Conservation (phyloP, 257 asterid species). For the Jacaranda copaia region DNA sequence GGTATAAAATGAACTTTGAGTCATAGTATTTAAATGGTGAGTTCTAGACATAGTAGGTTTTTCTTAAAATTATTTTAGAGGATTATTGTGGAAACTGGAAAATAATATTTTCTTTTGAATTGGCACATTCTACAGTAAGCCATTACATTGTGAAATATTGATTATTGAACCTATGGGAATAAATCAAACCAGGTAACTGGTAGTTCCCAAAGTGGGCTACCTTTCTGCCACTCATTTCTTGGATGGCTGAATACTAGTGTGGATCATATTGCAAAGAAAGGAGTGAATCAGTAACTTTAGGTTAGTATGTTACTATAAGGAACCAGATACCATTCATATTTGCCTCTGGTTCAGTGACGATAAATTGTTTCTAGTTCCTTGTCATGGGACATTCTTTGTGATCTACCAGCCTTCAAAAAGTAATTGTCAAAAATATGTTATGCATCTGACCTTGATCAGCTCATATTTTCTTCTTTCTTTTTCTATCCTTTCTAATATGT, state of each 20-base stretch:
- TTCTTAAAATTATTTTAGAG: slow-evolving; percentile 20
- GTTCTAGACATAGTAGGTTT: background rate
- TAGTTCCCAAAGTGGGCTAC: background rate
- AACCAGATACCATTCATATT: background rate
- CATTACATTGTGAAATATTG: background rate
- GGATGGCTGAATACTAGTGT: too few relatives aligned
- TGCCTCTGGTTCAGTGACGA: slow-evolving; percentile 13
- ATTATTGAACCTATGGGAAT: background rate
- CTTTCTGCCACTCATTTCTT: background rate
- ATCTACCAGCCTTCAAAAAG: slow-evolving; percentile 12
- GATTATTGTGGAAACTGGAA: background rate
- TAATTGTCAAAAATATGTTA: background rate
- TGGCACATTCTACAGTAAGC: background rate
- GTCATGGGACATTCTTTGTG: slow-evolving; percentile 6
- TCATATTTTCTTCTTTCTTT: slow-evolving; percentile 26
- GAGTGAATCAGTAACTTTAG: background rate
- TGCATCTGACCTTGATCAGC: slow-evolving; percentile 12
- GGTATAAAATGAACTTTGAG: background rate
- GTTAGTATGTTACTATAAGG: background rate
- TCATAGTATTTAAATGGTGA: background rate
- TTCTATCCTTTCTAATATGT: slow-evolving; percentile 20
- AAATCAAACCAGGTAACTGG: slow-evolving; percentile 5
- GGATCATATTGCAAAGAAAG: background rate
- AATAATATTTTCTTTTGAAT: background rate
- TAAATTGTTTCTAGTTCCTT: background rate